phyloP scores from a whole-genome alignment of 2,329 filamentous ascomycete genomes.

The Celoporthe dispersa region DNA sequence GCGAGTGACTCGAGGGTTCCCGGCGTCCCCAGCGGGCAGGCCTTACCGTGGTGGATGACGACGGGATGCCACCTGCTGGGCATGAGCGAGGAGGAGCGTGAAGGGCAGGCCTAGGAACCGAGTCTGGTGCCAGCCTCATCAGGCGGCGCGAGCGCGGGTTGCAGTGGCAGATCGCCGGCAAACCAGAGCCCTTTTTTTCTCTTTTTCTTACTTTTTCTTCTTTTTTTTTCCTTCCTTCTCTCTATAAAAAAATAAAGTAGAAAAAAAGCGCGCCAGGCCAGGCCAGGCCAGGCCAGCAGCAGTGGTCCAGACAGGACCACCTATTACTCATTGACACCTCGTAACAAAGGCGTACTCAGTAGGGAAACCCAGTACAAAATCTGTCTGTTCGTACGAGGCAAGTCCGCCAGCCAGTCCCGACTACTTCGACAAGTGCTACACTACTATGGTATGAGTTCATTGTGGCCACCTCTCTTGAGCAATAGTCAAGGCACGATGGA shows the following conservation, averaged over 20 bases:
- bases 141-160: neutral
- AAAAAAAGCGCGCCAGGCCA: neutral
- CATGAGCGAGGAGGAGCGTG: neutral
- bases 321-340: neutral
- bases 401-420: neutral
- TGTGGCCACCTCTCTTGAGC: neutral
- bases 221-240: too few species aligned
- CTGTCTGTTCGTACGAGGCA: neutral
- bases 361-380: neutral
- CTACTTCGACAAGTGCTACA: neutral
- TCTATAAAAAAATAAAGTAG: too few species aligned
- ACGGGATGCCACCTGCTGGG: neutral
- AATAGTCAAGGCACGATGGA: neutral
- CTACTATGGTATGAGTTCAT: neutral
- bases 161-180: neutral
- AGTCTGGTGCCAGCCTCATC: constrained; percentile 2
- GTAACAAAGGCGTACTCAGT: neutral
- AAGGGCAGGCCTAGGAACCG: neutral
- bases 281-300: neutral
- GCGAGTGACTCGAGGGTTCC: neutral
- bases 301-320: neutral
- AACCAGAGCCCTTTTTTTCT: neutral
- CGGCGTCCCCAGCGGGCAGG: neutral
- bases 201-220: too few species aligned
- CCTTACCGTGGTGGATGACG: constrained; percentile 1